Percentiles rank a stretch among this genome's conserved stretches.
These are phyloP conservation scores for Peronospora belbahrii DNA, from an alignment of 352 stramenopile species.

Conservation along the genomic window DNA sequence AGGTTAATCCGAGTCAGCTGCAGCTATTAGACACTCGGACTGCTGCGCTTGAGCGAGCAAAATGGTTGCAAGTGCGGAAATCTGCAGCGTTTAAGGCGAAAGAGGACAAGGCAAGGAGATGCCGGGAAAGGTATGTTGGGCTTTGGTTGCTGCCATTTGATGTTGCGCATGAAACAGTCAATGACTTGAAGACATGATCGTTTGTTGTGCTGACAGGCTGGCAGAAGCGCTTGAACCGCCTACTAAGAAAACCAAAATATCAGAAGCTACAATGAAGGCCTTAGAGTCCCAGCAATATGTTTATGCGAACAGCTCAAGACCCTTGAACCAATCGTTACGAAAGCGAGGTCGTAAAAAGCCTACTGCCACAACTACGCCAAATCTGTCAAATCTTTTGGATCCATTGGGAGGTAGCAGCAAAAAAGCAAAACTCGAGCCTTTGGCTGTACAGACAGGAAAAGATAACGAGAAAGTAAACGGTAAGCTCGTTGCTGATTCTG, in stretches of 20 bases:
- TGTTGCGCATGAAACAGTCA: not conserved
- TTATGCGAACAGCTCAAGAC: slow-evolving; percentile 3
- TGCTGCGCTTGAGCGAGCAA: slow-evolving; percentile 30
- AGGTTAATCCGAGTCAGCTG: slow-evolving; percentile 40
- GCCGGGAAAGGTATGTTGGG: slow-evolving; percentile 11
- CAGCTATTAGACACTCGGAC: slow-evolving; percentile 36
- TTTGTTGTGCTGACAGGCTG: slow-evolving; percentile 7
- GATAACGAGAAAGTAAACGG: slow-evolving; percentile 11
- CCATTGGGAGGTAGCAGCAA: slow-evolving; percentile 2
- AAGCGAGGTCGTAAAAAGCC: slow-evolving; percentile 36
- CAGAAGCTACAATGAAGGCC: slow-evolving; percentile 23
- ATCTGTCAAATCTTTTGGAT: slow-evolving; percentile 6
- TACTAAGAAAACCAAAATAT: slow-evolving; percentile 34
- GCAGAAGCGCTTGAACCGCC: slow-evolving; percentile 27
- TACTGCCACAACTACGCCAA: slow-evolving; percentile 3
- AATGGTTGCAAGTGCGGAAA: slow-evolving; percentile 31
- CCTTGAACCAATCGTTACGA: slow-evolving; percentile 3
- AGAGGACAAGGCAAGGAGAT: slow-evolving; percentile 30
- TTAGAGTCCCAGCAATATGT: slow-evolving; percentile 14
- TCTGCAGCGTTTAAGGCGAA: slow-evolving; percentile 25
- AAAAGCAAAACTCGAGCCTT: slow-evolving; percentile 9
- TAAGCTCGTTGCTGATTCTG: not conserved
- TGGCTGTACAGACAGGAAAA: slow-evolving; percentile 6
- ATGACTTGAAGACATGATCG: not conserved
- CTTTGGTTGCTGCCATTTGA: not conserved